Conservation (phyloP, 129 eudicot species). For the Centrapalus pauciflorus region DNA sequence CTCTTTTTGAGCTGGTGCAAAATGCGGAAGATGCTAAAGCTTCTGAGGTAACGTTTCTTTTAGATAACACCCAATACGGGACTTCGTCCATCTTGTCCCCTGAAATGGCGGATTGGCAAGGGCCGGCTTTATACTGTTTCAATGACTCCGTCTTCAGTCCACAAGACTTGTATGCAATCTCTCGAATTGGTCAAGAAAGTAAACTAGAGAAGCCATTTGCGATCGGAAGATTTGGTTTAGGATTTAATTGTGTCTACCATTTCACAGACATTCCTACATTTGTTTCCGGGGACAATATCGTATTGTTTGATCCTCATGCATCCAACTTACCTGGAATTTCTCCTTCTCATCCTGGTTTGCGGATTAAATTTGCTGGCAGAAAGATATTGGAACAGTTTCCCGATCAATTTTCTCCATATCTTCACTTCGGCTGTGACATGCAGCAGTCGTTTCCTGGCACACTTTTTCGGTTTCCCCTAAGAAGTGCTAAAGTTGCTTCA, state of each 20-base stretch:
- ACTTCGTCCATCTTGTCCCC: slow-evolving; percentile 94
- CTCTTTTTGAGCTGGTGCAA: slow-evolving; percentile 93
- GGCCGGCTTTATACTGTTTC: slow-evolving; percentile 94
- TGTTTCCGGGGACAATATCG: slow-evolving; percentile 96
- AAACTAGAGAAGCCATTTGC: slow-evolving; percentile 93
- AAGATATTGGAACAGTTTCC: slow-evolving; percentile 89
- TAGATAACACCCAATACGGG: slow-evolving; percentile 87
- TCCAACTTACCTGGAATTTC: slow-evolving; percentile 95
- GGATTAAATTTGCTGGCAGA: slow-evolving; percentile 83
- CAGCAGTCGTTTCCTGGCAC: slow-evolving; percentile 88
- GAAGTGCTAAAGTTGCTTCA: slow-evolving; percentile 69
- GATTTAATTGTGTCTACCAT: slow-evolving; percentile 94
- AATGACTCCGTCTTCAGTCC: slow-evolving; percentile 89
- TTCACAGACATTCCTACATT: slow-evolving; percentile 91
- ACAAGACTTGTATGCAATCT: slow-evolving; percentile 91
- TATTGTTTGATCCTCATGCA: slow-evolving; percentile 97
- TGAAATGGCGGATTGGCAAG: slow-evolving; percentile 99
- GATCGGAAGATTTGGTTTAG: slow-evolving; percentile 97
- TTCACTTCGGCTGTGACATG: slow-evolving; percentile 95
- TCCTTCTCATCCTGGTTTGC: slow-evolving; percentile 94
- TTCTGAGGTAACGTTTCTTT: slow-evolving; percentile 67
- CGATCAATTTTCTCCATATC: slow-evolving; percentile 92
- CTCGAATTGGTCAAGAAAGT: slow-evolving; percentile 98
- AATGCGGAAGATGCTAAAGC: slow-evolving; percentile 99
- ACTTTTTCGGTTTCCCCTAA: slow-evolving; percentile 89